Base-by-base conservation (phyloP, 495 filamentous ascomycete genomes). In the Neurospora sublineolata region DNA sequence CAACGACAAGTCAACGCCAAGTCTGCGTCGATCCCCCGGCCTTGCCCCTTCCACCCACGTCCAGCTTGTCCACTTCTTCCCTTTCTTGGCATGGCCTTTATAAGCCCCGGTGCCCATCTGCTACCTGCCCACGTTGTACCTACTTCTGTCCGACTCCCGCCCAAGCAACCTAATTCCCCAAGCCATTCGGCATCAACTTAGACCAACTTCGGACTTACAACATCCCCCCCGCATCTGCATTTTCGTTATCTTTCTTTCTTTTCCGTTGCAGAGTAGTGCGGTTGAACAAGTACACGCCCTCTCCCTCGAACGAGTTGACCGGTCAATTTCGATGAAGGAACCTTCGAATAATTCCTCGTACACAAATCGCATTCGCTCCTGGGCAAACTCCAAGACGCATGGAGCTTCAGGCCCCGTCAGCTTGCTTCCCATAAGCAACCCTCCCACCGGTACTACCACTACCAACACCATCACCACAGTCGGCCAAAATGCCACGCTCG, bases 251-350 rank as follows among this genome's bases (percentile, higher is more conserved):
- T 64, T 64, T 33, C 52, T 64, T 14, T 60, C 14, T 18, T 18
- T 33, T 33, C 30, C 27, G 27, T 64, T 64, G 52, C 27, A 64
- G 52, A 64, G 46, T 23, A 14, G 52, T 64, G 52, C 27, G 27
- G 52, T 64, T 64, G 52, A 64, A 64, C 6, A 64, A 64, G 52
- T 64, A 64, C 27, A 58, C 38, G 69, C 42, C 69, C 41, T 70
- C 39, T 40, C 30, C 41, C 37, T 33, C 40, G 18, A 37, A 36
- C 71, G 12, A 40, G 23, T 39, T 39, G 30, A 68, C 52, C 69
- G 40, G 60, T 70, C 60, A n/a, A 69, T 69, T 78, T 88, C 87
- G 86, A 90, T 90, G 88, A 89, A 87, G 86, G 83, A 89, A 83
- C 82, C 83, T 80, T 87, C 85, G 80, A 79, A 85, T 82, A 75